These are phyloP conservation scores for Linum trigynum DNA, from an alignment of 345 rosid genomes.

Conservation along the genomic window DNA sequence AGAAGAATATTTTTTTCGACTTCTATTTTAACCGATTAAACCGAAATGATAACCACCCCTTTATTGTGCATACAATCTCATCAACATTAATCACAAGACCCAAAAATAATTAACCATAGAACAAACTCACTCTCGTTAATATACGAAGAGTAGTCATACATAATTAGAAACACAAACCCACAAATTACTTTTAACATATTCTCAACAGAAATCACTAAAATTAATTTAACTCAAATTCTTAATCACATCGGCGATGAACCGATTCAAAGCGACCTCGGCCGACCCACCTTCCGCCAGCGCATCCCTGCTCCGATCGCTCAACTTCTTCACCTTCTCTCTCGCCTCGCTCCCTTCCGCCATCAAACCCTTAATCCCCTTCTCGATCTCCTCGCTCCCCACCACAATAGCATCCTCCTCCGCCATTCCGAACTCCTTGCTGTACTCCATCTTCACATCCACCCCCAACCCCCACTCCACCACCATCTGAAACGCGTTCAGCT, in stretches of 20 bases:
- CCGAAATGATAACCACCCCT: too few relatives aligned
- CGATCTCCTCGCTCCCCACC: slow-evolving; percentile 26
- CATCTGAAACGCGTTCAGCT: slow-evolving; percentile 36
- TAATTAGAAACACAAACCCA: too few relatives aligned
- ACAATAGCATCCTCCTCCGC: neutral
- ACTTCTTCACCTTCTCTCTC: slow-evolving; percentile 26
- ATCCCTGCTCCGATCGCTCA: slow-evolving; percentile 19
- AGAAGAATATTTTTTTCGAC: too few relatives aligned
- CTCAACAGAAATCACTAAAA: too few relatives aligned
- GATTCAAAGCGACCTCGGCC: slow-evolving; percentile 17
- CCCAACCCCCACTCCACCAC: slow-evolving; percentile 35
- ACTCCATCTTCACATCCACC: slow-evolving; percentile 39
- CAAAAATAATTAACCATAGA: too few relatives aligned
- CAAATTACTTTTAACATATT: too few relatives aligned
- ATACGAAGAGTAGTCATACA: too few relatives aligned
- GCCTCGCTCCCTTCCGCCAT: slow-evolving; percentile 25
- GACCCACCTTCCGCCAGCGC: slow-evolving; percentile 34
- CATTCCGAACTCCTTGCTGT: slow-evolving; percentile 11
- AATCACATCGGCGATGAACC: slow-evolving; percentile 19
- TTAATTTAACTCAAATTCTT: neutral
- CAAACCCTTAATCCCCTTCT: slow-evolving; percentile 23
- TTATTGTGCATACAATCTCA: too few relatives aligned
- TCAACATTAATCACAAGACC: too few relatives aligned
- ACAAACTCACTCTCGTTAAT: too few relatives aligned
- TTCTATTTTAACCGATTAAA: too few relatives aligned